A percentile compares a stretch with the other conserved stretches of the same genome.
phyloP scores from a whole-genome alignment of 805 yeast species.

The Tetrapisispora namnaoensis region DNA sequence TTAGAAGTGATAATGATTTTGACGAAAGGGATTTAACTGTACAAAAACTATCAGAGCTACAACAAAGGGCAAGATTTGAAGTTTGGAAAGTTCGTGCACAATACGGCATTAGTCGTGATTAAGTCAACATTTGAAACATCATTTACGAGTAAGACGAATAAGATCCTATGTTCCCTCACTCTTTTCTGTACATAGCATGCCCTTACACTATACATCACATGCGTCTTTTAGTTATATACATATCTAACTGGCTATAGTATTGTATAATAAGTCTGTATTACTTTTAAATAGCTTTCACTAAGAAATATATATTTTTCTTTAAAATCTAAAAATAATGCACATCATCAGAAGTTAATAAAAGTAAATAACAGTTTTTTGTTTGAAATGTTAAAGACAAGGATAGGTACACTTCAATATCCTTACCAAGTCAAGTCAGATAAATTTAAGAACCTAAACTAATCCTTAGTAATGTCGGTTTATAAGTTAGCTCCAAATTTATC shows the following conservation, averaged over 20 bases:
- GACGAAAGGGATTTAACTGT: slow-evolving; percentile 13
- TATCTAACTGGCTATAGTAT: background rate
- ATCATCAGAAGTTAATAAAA: background rate
- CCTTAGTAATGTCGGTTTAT: background rate
- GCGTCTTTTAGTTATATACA: background rate
- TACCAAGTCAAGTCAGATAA: background rate
- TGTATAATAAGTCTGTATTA: background rate
- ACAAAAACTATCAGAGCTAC: slow-evolving; percentile 12
- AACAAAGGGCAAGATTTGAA: slow-evolving; percentile 26
- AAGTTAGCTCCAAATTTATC: background rate
- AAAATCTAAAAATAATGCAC: no score
- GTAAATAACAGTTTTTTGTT: no score
- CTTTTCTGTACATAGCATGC: background rate
- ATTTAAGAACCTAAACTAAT: background rate
- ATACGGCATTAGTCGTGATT: slow-evolving; percentile 13
- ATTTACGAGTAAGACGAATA: background rate
- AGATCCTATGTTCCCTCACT: background rate
- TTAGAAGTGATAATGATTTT: slow-evolving; percentile 53
- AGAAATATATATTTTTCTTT: no score
- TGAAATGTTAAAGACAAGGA: no score
- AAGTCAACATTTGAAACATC: background rate
- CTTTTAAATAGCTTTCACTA: background rate
- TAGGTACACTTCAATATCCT: no score
- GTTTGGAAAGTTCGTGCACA: slow-evolving; percentile 23
- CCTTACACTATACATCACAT: background rate